phyloP scores from a whole-genome alignment of 2,329 filamentous ascomycete genomes.

The Pestalotiopsis sp. region DNA sequence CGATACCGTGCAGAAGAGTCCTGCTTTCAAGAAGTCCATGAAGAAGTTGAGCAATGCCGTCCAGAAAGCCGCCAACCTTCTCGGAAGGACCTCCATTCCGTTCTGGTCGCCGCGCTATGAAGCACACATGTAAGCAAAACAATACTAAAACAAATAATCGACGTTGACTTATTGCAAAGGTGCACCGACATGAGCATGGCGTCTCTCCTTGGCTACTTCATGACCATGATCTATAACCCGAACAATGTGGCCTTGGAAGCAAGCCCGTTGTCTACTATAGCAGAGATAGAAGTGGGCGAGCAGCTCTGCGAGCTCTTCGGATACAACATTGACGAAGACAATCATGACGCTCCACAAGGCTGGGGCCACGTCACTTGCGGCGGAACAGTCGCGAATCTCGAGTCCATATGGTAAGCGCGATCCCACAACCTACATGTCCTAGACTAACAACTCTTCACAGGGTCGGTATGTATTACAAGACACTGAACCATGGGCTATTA shows the following conservation, averaged over 20 bases:
- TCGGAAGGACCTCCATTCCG: slow-evolving; percentile 46
- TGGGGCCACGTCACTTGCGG: slow-evolving; percentile 51
- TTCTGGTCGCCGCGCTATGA: slow-evolving; percentile 50
- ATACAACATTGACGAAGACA: slow-evolving; percentile 37
- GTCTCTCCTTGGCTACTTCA: slow-evolving; percentile 46
- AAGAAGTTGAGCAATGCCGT: slow-evolving; percentile 37
- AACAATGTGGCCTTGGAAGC: slow-evolving; percentile 51
- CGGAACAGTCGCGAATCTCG: slow-evolving; percentile 49
- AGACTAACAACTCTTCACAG: not conserved
- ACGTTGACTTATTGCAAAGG: slow-evolving; percentile 16
- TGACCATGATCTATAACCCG: slow-evolving; percentile 53
- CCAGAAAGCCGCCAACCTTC: slow-evolving; percentile 34
- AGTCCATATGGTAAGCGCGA: slow-evolving; percentile 43
- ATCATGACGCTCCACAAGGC: slow-evolving; percentile 24
- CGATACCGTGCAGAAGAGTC: slow-evolving; percentile 33
- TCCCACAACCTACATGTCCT: no score
- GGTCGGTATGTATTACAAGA: not conserved
- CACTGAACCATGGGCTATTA: not conserved
- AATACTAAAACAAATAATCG: not conserved
- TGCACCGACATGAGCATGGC: slow-evolving; percentile 44
- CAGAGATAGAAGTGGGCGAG: slow-evolving; percentile 46
- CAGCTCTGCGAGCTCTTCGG: slow-evolving; percentile 49
- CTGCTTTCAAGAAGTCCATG: slow-evolving; percentile 35
- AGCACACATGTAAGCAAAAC: slow-evolving; percentile 44
- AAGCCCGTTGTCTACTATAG: slow-evolving; percentile 45